Conservation (phyloP, 2,329 filamentous ascomycete genomes). For the Zymoseptoria tritici region DNA sequence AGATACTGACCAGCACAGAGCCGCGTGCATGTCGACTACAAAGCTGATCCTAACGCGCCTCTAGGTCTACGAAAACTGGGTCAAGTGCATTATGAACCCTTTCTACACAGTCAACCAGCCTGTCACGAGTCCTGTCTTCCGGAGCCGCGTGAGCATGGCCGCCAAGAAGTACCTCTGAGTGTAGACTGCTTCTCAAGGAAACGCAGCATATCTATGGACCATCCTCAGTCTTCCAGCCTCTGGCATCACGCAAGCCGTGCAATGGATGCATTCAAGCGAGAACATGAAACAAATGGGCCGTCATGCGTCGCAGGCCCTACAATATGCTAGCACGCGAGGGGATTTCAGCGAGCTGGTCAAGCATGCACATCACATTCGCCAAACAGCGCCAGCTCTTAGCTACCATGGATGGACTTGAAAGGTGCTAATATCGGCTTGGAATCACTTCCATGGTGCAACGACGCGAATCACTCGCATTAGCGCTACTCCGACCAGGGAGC, state of each 20-base stretch:
- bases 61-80: constrained; percentile 83
- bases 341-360: not conserved
- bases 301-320: not conserved
- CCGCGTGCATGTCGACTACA: not conserved
- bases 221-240: not conserved
- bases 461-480: too few species aligned
- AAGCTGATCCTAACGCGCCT: constrained; percentile 4
- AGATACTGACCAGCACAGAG: not conserved
- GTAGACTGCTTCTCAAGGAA: not conserved
- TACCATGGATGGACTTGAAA: not conserved
- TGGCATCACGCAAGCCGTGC: not conserved
- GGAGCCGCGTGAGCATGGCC: constrained; percentile 71
- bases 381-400: not conserved
- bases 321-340: not conserved
- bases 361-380: not conserved
- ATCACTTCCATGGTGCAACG: not conserved
- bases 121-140: constrained; percentile 80
- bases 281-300: not conserved
- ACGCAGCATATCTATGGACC: not conserved
- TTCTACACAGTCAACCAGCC: constrained; percentile 85
- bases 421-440: not conserved
- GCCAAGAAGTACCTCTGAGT: constrained; percentile 60
- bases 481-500: not conserved
- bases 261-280: not conserved
- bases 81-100: constrained; percentile 95